Conservation (phyloP, 129 eudicot species). For the Lonicera japonica region DNA sequence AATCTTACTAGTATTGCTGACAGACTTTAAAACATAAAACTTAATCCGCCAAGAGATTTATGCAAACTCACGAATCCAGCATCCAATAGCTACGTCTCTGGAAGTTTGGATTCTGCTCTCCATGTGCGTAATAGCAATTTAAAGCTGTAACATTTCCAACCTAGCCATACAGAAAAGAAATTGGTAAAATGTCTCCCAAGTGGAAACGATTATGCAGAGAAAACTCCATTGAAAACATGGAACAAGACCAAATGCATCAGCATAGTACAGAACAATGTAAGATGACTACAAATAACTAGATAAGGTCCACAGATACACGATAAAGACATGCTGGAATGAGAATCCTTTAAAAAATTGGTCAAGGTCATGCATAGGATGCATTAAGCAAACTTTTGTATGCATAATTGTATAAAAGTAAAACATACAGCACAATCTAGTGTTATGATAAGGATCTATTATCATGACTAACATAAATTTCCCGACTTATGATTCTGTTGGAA, state of each 20-base stretch:
- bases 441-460: too few relatives aligned
- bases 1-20: background rate
- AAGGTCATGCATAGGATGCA: too few relatives aligned
- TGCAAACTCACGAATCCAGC: conserved; percentile 82
- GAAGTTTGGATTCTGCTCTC: conserved; percentile 65
- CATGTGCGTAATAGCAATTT: conserved; percentile 97
- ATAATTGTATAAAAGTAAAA: too few relatives aligned
- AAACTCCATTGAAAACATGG: too few relatives aligned
- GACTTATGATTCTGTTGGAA: too few relatives aligned
- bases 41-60: conserved; percentile 10
- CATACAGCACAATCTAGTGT: too few relatives aligned
- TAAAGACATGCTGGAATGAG: too few relatives aligned
- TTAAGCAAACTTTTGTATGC: too few relatives aligned
- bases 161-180: conserved; percentile 33
- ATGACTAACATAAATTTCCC: too few relatives aligned
- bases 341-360: too few relatives aligned
- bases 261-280: conserved; percentile 3
- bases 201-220: background rate
- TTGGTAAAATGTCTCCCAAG: conserved; percentile 9
- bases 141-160: conserved; percentile 92
- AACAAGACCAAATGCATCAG: background rate
- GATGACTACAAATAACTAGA: too few relatives aligned
- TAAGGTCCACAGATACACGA: too few relatives aligned
- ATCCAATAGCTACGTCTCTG: conserved; percentile 99
- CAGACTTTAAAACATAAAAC: background rate